Evolutionary conservation across 768 basidiomycete species (phyloP), one percentile per base, ranked within the genome.

Genomic region (Trametes punicea): DNA sequence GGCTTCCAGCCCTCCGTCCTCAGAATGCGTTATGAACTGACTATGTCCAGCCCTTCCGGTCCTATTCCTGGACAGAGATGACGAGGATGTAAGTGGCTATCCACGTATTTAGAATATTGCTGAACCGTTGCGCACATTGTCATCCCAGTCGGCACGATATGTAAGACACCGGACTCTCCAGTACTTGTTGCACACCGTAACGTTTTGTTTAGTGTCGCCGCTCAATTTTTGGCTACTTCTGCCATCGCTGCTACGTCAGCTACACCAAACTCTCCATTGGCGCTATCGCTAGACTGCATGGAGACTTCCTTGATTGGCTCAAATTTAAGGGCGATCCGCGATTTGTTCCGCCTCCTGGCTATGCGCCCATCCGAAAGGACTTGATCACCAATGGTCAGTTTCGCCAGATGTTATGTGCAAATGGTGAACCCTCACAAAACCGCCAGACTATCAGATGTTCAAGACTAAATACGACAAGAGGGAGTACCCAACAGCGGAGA

Each of bases 201-300:
- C 23, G 34, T 15, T 20, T 1, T 15, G 25, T 7, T 11, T 46
- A 92, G 90, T 76, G 75, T 49, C 83, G 87, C 25, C 83, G 88
- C 18, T 93, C 91, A 2, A 71, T 89, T 20, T 88, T 92, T 67
- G 92, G 90, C 2, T 89, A 83, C 63, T 93, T 92, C 65, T 84
- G 81, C 62, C 85, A 90, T 44, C 79, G 91, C 36, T 90, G 87
- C 65, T 85, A 79, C 57, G 77, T 90, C 46, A 85, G 80, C 62
- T 92, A 86, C 69, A 66, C 80, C 62, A 92, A 92, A 66, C 74
- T 93, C 3, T 88, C 90, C 0, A 91, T 86, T 61, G 77, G 79
- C 44, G 89, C 86, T 10, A 75, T 87, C n/a, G 74, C 79, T 47
- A 81, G 81, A 61, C 76, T 93, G 31, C 82, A 83, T 61, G 70